Conservation (phyloP, 2,329 filamentous ascomycete species). For the Diaporthe sp. region DNA sequence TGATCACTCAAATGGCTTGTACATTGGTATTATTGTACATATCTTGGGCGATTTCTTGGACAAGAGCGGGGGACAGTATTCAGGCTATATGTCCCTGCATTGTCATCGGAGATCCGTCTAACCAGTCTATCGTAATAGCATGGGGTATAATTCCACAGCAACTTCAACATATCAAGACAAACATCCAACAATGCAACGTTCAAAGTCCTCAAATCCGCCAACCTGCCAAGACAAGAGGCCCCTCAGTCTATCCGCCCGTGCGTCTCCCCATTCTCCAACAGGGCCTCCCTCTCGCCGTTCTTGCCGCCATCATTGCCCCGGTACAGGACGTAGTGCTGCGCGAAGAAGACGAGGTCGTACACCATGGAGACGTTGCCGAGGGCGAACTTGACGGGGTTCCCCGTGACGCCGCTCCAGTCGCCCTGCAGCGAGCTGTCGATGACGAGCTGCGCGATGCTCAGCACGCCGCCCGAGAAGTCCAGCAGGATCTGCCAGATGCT, state of each 20-base stretch:
- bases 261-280: conserved; percentile 52
- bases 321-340: conserved; percentile 91
- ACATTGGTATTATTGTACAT: neutral
- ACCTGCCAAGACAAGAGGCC: neutral
- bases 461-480: conserved; percentile 84
- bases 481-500: conserved; percentile 87
- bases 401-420: conserved; percentile 92
- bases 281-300: conserved; percentile 53
- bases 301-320: conserved; percentile 48
- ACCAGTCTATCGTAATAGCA: conserved; percentile 12
- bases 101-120: neutral
- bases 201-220: neutral
- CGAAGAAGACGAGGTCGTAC: conserved; percentile 89
- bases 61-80: neutral
- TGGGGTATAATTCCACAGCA: neutral
- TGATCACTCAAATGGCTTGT: neutral
- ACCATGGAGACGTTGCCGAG: conserved; percentile 88
- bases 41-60: neutral
- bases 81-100: neutral
- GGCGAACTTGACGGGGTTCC: conserved; percentile 91
- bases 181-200: neutral
- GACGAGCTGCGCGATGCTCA: conserved; percentile 85
- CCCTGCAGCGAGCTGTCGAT: conserved; percentile 88
- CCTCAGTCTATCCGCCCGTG: conserved; percentile 51
- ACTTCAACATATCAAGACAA: neutral